Evolutionary conservation across 768 basidiomycete genomes (phyloP), one percentile per base, ranked within the genome.

Genomic region (Saitozyma podzolica): DNA sequence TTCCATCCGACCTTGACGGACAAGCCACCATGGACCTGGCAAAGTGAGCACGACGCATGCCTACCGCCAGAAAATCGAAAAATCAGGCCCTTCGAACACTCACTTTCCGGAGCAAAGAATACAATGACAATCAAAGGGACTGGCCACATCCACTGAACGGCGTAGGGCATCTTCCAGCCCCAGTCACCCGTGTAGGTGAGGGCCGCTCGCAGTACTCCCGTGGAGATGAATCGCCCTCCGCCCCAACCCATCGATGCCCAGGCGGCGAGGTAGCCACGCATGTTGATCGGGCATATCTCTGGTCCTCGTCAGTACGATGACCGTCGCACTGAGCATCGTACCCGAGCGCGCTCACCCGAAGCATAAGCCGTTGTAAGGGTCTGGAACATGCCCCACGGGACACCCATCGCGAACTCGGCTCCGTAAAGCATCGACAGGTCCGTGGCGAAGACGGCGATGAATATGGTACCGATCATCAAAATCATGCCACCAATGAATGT

Each of bases 171-270:
- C 39, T 56, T 37, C 65, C 64, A 66, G 10, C 67, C 63, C 66
- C 66, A 65, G 41, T 68, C 54, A 9, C 59, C 58, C 7, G 56
- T 59, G 40, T 64, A 61, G 17, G 52, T 29, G 42, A 63, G 41
- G 7, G 62, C 56, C 2, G 54, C 68, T 40, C 55, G 41, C 9
- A 68, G 58, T 6, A 72, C 61, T 41, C 65, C 65, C 9, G 67
- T 62, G 16, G 65, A 57, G 37, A 71, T 57, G 56, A 71, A 64
- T 48, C 49, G 56, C 2, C 69, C 69, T 10, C 51, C 55, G 6
- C 55, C 59, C 75, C 76, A 78, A 58, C 74, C 74, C 13, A 76
- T 67, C 50, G 73, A 72, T 56, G 74, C 72, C 60, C 73, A 74
- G 16, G 67, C 63, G 14, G 77, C 70, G 37, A 80, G 63, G 62